Evolutionary conservation across 2,329 filamentous ascomycete genomes (phyloP), one percentile per base, ranked within the genome.

Genomic region (Venturia carpophila): DNA sequence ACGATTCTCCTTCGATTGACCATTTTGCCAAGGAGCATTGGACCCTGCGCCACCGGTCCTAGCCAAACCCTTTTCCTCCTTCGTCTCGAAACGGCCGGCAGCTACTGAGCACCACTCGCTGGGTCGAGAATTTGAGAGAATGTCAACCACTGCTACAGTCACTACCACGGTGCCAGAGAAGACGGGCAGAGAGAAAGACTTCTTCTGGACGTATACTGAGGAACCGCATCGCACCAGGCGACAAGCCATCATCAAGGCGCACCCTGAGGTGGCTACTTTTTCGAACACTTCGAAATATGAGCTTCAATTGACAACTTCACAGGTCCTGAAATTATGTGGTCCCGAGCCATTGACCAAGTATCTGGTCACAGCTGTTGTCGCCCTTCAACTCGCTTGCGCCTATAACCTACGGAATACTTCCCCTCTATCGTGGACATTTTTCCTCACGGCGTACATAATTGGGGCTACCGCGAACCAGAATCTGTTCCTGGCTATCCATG

Each of bases 161-260:
- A 64, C 63, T 13, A 64, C 34, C 47, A 60, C 63, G 27, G 52
- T 60, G 30, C 37, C 47, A 9, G 34, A 63, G 42, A 30, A 27
- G 27, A 37, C 66, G n/a, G 58, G 60, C 49, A 73, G 75, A 55
- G 69, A 77, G 52, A 75, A 87, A 68, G 83, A 87, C 75, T 97
- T 97, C 82, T 96, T 96, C 80, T 97, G 95, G 94, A 96, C 94
- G 49, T 97, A 99, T 75, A 97, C 94, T 11, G 94, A 99, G 76
- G 94, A 99, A 78, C 94, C 94, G 68, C 94, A 99, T 78, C 86
- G 92, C 70, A 94, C 93, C 41, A 83, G 94, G 70, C 85, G 94
- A 66, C 85, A 93, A 71, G 91, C 92, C 68, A 99, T 99, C 72
- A 97, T 99, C 78, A 97, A 97, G 80, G 92, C 93, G 65, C 93